These are phyloP conservation scores for Sugiyamaella boreocaroliniensis DNA, from an alignment of 805 yeast species.

Conservation along the genomic window DNA sequence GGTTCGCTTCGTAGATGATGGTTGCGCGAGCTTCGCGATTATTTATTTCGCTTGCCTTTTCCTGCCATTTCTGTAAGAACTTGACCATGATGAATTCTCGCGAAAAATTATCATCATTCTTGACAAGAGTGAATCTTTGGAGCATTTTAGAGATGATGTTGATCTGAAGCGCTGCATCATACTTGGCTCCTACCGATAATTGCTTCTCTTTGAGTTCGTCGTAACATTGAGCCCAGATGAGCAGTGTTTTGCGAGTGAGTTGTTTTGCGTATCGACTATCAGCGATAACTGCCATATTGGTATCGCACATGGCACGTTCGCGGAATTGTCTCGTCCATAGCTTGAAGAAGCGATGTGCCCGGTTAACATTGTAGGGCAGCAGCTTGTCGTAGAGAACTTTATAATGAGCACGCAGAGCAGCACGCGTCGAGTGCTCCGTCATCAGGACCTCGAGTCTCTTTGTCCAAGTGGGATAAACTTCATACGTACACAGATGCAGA, in stretches of 20 bases:
- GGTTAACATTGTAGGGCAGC: too few relatives aligned
- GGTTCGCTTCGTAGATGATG: not conserved
- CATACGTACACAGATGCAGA: slow-evolving; percentile 14
- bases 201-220: not conserved
- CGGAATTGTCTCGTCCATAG: too few relatives aligned
- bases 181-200: not conserved
- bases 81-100: not conserved
- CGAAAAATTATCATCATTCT: not conserved
- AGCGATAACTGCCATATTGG: too few relatives aligned
- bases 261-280: too few relatives aligned
- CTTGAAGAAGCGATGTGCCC: too few relatives aligned
- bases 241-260: not conserved
- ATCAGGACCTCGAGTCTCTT: slow-evolving; percentile 13
- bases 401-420: not conserved
- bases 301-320: too few relatives aligned
- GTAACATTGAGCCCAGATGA: slow-evolving; percentile 3
- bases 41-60: not conserved
- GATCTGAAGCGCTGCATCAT: not conserved
- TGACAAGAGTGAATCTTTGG: not conserved
- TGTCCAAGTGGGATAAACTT: slow-evolving; percentile 13
- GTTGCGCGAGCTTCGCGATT: not conserved
- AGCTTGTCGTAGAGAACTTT: not conserved
- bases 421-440: slow-evolving; percentile 8
- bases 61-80: slow-evolving; percentile 1
- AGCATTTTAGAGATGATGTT: not conserved